Percentiles rank a stretch among this genome's conserved stretches.
phyloP scores from a whole-genome alignment of 192 early-diverging fungal genomes.

The Coemansia sp. region DNA sequence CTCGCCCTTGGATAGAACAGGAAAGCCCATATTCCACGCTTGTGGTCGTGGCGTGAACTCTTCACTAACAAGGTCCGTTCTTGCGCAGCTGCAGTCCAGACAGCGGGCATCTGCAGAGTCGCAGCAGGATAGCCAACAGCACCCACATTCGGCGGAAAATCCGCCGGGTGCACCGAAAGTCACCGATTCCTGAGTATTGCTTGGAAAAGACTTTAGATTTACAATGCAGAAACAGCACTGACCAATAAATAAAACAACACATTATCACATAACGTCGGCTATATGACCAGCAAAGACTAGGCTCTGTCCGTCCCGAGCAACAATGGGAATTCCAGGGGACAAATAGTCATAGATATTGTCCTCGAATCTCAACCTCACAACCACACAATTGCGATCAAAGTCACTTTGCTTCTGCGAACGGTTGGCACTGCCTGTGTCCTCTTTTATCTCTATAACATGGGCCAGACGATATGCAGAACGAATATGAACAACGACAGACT shows the following conservation, averaged over 20 bases:
- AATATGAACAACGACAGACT: conserved; percentile 41
- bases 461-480: conserved; percentile 42
- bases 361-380: conserved; percentile 32
- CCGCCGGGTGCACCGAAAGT: too few relatives aligned
- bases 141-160: background rate
- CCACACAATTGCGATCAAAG: background rate
- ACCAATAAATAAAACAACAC: too few relatives aligned
- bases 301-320: conserved; percentile 44
- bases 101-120: conserved; percentile 6
- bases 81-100: conserved; percentile 46
- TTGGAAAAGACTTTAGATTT: background rate
- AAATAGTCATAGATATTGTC: conserved; percentile 32
- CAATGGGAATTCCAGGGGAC: conserved; percentile 36
- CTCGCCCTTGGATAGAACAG: conserved; percentile 35
- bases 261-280: conserved; percentile 7
- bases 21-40: conserved; percentile 42
- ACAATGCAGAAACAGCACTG: background rate
- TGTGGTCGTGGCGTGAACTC: conserved; percentile 56
- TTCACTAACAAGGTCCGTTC: conserved; percentile 47
- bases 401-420: background rate
- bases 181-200: background rate
- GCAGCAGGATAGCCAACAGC: background rate
- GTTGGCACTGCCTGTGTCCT: background rate
- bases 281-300: conserved; percentile 45
- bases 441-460: conserved; percentile 24